Evolutionary conservation across 805 yeast species (phyloP).

Genomic region (Alloascoidea hylecoeti): DNA sequence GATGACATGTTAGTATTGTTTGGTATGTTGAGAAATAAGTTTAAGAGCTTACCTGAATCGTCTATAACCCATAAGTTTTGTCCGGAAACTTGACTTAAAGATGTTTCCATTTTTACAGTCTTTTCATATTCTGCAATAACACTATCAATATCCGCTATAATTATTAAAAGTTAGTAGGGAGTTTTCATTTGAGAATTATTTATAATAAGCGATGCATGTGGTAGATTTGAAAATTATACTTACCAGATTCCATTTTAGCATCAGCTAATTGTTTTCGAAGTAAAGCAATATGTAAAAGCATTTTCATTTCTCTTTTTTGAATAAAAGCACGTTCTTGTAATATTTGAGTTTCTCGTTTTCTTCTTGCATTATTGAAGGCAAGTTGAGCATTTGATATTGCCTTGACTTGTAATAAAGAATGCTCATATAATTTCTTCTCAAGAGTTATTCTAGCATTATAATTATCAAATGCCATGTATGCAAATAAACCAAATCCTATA

Average conservation of each 20-base stretch:
- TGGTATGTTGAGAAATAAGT: background rate
- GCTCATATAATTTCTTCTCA: conserved; percentile 17
- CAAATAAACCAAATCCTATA: conserved; percentile 13
- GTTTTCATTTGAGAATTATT: too few relatives aligned
- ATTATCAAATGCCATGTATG: conserved; percentile 38
- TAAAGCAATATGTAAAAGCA: conserved; percentile 54
- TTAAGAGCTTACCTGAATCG: conserved; percentile 10
- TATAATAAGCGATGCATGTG: too few relatives aligned
- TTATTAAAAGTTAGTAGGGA: background rate
- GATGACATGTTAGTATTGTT: too few relatives aligned
- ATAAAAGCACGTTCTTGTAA: conserved; percentile 34
- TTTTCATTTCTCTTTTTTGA: conserved; percentile 36
- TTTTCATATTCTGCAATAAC: conserved; percentile 42
- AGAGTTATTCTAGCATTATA: conserved; percentile 25
- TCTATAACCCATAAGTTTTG: conserved; percentile 48
- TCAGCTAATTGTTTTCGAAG: conserved; percentile 44
- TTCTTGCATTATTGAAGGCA: conserved; percentile 33
- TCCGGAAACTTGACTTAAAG: conserved; percentile 40
- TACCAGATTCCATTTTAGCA: conserved; percentile 33
- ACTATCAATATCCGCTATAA: conserved; percentile 27
- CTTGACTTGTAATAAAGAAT: conserved; percentile 18
- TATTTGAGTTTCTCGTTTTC: conserved; percentile 36
- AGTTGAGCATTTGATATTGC: conserved; percentile 25
- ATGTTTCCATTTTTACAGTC: conserved; percentile 41
- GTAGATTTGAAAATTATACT: background rate